Conservation (phyloP, 108 stramenopile genomes). For the Cyclotella choctawhatcheeana region DNA sequence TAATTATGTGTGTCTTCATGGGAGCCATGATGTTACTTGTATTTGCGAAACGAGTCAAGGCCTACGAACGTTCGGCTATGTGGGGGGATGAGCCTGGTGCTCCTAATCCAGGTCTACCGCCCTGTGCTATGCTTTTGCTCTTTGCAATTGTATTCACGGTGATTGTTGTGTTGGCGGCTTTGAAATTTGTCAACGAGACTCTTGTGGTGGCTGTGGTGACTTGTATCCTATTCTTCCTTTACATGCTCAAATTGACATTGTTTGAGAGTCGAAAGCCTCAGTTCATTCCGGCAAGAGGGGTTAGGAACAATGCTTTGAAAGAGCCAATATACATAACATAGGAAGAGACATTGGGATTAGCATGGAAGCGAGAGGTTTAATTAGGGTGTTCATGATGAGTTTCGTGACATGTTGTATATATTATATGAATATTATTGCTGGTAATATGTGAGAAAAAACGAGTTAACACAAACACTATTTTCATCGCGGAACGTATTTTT, state of each 20-base stretch:
- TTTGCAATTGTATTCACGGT: constrained; percentile 67
- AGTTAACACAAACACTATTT: too few species aligned
- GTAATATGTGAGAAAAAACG: too few species aligned
- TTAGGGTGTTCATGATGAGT: constrained; percentile 1
- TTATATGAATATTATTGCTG: background rate
- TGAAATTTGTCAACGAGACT: constrained; percentile 89
- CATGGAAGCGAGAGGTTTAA: background rate
- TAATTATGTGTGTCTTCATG: constrained; percentile 85
- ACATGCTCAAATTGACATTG: constrained; percentile 90
- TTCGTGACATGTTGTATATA: background rate
- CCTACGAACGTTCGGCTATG: constrained; percentile 58
- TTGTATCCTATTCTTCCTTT: constrained; percentile 84
- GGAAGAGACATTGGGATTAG: background rate
- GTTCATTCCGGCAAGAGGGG: constrained; percentile 46
- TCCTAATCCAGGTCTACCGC: constrained; percentile 59
- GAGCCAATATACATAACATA: constrained; percentile 36
- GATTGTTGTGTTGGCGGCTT: constrained; percentile 67
- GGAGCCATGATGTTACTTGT: constrained; percentile 85
- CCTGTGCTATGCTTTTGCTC: constrained; percentile 74
- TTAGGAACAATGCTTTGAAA: constrained; percentile 39
- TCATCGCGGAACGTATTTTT: too few species aligned
- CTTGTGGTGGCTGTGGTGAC: constrained; percentile 85
- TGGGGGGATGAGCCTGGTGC: constrained; percentile 70
- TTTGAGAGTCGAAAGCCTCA: constrained; percentile 68
- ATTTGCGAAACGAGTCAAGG: constrained; percentile 79